Evolutionary conservation across 2,329 filamentous ascomycete species (phyloP).

Genomic region (Aureobasidium uvarum): DNA sequence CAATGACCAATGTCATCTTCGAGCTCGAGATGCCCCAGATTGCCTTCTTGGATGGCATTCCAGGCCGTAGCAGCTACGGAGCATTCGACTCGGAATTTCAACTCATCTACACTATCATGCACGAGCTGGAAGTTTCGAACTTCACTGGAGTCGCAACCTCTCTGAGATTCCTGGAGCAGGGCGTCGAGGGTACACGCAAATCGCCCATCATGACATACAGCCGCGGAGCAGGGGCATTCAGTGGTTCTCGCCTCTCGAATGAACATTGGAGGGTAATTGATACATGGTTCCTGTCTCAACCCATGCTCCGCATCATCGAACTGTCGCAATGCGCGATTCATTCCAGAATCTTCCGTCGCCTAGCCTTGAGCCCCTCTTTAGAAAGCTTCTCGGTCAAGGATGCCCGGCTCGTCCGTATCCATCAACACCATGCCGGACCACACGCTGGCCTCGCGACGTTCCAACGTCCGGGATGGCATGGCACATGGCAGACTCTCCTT

Average conservation of each 20-base stretch:
- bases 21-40: not conserved
- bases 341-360: not conserved
- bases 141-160: not conserved
- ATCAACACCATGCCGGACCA: not conserved
- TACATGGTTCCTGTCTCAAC: not conserved
- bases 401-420: not conserved
- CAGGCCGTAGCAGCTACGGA: not conserved
- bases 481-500: too few species aligned
- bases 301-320: not conserved
- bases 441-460: not conserved
- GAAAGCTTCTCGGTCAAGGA: not conserved
- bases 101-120: not conserved
- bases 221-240: not conserved
- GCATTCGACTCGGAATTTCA: not conserved
- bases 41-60: not conserved
- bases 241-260: not conserved
- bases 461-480: too few species aligned
- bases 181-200: not conserved
- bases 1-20: not conserved
- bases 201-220: not conserved
- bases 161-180: not conserved
- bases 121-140: not conserved
- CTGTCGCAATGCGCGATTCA: not conserved
- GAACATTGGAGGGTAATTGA: not conserved
- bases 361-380: not conserved